A percentile compares a stretch with the other conserved stretches of the same genome.
phyloP scores from a whole-genome alignment of 306 rosid species.

The Lagenaria siceraria region DNA sequence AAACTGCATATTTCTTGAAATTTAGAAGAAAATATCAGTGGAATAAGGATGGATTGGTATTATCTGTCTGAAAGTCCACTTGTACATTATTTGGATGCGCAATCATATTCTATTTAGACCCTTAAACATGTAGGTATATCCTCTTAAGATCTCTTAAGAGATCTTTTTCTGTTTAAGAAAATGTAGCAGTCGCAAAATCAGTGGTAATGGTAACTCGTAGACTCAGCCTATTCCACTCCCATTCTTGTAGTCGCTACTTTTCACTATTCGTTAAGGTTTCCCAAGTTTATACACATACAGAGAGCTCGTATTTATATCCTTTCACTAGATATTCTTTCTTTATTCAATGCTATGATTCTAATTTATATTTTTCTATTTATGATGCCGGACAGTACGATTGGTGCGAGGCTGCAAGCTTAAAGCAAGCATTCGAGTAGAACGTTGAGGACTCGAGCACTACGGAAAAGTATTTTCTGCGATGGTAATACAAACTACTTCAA shows the following conservation, averaged over 20 bases:
- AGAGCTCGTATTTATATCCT: not conserved
- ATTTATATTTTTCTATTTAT: not conserved
- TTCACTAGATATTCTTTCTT: not conserved
- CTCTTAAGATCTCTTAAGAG: not conserved
- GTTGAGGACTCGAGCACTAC: not conserved
- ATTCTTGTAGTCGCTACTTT: not conserved
- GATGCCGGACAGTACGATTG: not conserved
- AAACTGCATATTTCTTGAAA: not conserved
- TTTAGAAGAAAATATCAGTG: conserved; percentile 18
- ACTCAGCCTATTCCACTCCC: not conserved
- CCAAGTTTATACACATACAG: not conserved
- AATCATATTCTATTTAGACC: not conserved
- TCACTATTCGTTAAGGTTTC: not conserved
- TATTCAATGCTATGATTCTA: not conserved
- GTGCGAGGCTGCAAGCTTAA: not conserved
- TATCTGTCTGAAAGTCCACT: not conserved
- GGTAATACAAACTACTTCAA: not conserved
- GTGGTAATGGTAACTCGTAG: not conserved
- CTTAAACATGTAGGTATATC: not conserved
- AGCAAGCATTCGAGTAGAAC: not conserved
- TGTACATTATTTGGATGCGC: not conserved
- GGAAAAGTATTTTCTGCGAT: not conserved
- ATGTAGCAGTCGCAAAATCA: not conserved
- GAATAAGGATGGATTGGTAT: conserved; percentile 15
- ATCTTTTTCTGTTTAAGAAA: not conserved